Evolutionary conservation across 768 basidiomycete species (phyloP).

Genomic region (Daedaleopsis nitida): DNA sequence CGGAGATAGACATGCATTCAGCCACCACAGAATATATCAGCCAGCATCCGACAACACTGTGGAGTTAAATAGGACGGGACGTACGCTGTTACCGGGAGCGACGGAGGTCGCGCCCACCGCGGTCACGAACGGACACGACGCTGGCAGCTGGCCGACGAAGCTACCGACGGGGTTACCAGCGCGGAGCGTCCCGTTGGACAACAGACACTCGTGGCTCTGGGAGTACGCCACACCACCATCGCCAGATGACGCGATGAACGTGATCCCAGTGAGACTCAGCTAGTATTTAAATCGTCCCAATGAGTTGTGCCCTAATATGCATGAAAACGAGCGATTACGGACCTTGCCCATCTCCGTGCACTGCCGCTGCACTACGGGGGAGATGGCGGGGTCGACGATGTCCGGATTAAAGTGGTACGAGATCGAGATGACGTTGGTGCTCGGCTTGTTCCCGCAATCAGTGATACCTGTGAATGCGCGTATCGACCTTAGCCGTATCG

Average conservation of each 20-base stretch:
- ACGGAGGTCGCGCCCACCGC: conserved; percentile 40
- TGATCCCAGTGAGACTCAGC: conserved; percentile 34
- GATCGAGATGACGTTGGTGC: conserved; percentile 40
- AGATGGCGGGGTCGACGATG: conserved; percentile 25
- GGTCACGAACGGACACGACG: conserved; percentile 45
- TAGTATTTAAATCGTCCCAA: too few species aligned
- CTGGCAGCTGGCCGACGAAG: conserved; percentile 47
- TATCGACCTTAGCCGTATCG: too few species aligned
- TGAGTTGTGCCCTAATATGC: too few species aligned
- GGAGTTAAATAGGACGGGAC: too few species aligned
- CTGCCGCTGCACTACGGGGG: conserved; percentile 35
- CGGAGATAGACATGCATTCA: too few species aligned
- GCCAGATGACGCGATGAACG: conserved; percentile 45
- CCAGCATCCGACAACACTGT: too few species aligned
- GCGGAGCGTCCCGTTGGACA: conserved; percentile 18
- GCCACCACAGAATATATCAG: too few species aligned
- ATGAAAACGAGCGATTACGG: too few species aligned
- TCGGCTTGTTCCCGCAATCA: conserved; percentile 36
- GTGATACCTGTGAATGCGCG: conserved; percentile 8
- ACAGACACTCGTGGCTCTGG: conserved; percentile 28
- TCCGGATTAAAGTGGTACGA: conserved; percentile 31
- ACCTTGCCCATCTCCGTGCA: conserved; percentile 46
- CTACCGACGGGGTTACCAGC: conserved; percentile 18
- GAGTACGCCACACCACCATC: conserved; percentile 45
- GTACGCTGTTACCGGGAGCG: conserved; percentile 29